A percentile compares a stretch with the other conserved stretches of the same genome.
Evolutionary conservation across 306 rosid genomes (phyloP).

Genomic region (Prunus salicina): DNA sequence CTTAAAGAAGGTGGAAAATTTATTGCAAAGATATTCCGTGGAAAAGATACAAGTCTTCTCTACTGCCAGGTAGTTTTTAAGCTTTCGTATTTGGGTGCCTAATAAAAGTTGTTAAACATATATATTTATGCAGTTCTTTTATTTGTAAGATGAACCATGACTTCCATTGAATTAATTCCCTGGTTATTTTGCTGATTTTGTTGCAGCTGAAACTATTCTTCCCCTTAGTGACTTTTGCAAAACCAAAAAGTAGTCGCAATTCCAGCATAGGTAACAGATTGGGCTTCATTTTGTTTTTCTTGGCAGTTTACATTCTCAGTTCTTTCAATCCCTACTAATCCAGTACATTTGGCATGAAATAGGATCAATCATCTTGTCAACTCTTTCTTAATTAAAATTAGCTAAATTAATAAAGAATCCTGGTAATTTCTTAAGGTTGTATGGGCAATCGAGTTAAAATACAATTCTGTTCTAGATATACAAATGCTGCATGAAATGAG

Average conservation of each 20-base stretch:
- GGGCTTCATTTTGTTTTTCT: conserved; percentile 13
- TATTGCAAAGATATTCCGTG: conserved; percentile 95
- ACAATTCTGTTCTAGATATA: background rate
- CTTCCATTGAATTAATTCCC: background rate
- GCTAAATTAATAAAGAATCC: background rate
- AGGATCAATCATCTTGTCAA: background rate
- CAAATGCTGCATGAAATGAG: background rate
- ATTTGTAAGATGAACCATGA: background rate
- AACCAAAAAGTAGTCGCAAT: conserved; percentile 94
- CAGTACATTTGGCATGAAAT: conserved; percentile 9
- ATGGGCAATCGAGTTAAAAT: background rate
- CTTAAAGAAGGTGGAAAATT: conserved; percentile 94
- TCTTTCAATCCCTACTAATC: conserved; percentile 3
- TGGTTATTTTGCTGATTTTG: background rate
- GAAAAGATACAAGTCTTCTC: conserved; percentile 91
- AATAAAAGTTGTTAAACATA: conserved; percentile 4
- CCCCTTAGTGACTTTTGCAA: conserved; percentile 83
- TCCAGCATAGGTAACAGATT: conserved; percentile 73
- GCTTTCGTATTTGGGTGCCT: conserved; percentile 5
- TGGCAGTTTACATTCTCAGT: conserved; percentile 4
- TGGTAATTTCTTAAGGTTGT: background rate
- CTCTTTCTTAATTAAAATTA: background rate
- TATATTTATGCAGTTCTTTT: background rate
- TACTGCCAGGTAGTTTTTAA: conserved; percentile 74
- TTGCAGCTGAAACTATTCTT: conserved; percentile 96